A percentile compares a stretch with the other conserved stretches of the same genome.
Evolutionary conservation across 2,329 filamentous ascomycete genomes (phyloP).

Genomic region (Phialophora tarda): DNA sequence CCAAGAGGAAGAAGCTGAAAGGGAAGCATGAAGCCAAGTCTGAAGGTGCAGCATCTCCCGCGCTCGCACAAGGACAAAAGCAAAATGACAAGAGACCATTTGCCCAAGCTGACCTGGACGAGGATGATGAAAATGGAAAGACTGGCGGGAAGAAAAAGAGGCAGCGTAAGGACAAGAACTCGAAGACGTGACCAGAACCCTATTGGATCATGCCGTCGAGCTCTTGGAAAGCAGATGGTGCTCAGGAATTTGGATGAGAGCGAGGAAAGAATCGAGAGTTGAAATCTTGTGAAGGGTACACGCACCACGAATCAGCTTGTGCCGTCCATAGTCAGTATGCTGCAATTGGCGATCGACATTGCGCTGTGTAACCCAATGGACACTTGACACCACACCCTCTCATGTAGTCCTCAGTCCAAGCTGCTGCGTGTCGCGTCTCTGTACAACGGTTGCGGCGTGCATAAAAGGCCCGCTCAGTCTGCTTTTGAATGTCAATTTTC

Average conservation of each 20-base stretch:
- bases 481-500: slow-evolving; percentile 7
- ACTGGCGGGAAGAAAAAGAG: slow-evolving; percentile 19
- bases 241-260: background rate
- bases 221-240: background rate
- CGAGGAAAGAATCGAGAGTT: background rate
- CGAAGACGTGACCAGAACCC: background rate
- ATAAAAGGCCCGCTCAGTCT: slow-evolving; percentile 10
- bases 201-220: background rate
- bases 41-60: background rate
- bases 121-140: slow-evolving; percentile 7
- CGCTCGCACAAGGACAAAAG: slow-evolving; percentile 5
- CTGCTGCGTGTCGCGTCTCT: slow-evolving; percentile 8
- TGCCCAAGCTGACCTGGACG: slow-evolving; percentile 7
- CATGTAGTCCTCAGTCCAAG: slow-evolving; percentile 4
- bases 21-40: slow-evolving; percentile 29
- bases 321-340: background rate
- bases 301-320: background rate
- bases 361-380: slow-evolving; percentile 25
- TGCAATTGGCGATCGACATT: background rate
- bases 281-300: background rate
- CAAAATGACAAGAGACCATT: slow-evolving; percentile 21
- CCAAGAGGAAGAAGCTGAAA: slow-evolving; percentile 25
- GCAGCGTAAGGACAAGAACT: background rate
- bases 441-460: slow-evolving; percentile 18
- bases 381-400: slow-evolving; percentile 8